Evolutionary conservation across 495 filamentous ascomycete genomes (phyloP).

Genomic region (Penicillium argentinense): DNA sequence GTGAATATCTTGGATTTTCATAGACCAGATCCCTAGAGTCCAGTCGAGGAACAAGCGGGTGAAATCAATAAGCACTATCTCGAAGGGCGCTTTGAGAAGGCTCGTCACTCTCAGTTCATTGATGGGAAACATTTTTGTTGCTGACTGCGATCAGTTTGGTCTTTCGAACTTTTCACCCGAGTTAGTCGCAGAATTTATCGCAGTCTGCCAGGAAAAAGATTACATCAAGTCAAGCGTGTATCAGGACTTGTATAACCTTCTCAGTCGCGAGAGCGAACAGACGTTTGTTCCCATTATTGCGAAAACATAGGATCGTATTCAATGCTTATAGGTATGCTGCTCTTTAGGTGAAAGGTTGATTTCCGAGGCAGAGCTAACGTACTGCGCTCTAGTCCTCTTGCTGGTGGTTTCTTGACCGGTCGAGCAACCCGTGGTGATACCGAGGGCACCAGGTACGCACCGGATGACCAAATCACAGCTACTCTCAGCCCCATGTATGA

Average conservation of each 20-base stretch:
- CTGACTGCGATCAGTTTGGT: constrained; percentile 26
- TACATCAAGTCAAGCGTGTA: constrained; percentile 40
- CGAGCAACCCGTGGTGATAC: constrained; percentile 29
- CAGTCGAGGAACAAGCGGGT: constrained; percentile 34
- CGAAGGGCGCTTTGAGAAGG: constrained; percentile 25
- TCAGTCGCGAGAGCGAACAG: constrained; percentile 40
- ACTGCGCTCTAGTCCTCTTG: constrained; percentile 39
- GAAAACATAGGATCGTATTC: constrained; percentile 51
- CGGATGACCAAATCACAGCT: constrained; percentile 13
- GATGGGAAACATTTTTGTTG: neutral
- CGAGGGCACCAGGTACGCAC: constrained; percentile 26
- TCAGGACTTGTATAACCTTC: constrained; percentile 44
- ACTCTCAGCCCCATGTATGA: constrained; percentile 19
- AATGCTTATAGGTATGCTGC: constrained; percentile 38
- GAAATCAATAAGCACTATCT: constrained; percentile 33
- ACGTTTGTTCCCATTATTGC: constrained; percentile 53
- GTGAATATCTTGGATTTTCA: constrained; percentile 35
- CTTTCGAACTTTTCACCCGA: constrained; percentile 39
- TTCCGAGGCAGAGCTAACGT: neutral
- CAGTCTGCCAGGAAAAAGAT: constrained; percentile 35
- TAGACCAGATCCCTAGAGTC: constrained; percentile 35
- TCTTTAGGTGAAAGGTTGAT: neutral
- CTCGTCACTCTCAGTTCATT: constrained; percentile 1
- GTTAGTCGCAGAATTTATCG: constrained; percentile 32
- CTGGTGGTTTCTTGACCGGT: constrained; percentile 51